These are phyloP conservation scores for Saturnispora hagleri DNA, from an alignment of 805 yeast genomes.

Conservation along the genomic window DNA sequence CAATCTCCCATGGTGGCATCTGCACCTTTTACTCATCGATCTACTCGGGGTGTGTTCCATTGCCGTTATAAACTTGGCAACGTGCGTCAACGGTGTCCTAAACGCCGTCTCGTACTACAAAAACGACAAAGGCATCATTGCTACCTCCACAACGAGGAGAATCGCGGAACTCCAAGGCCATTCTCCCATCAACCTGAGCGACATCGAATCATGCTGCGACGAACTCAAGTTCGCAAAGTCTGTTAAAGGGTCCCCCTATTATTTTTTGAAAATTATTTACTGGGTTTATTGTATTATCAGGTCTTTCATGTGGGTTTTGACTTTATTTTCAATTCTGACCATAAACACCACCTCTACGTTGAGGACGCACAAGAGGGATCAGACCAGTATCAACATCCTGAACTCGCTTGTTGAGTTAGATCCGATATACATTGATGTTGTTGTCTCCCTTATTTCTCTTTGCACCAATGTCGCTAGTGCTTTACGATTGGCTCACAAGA, in stretches of 20 bases:
- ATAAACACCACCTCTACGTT: neutral
- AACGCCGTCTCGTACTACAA: neutral
- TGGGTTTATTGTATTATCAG: slow-evolving; percentile 6
- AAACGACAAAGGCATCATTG: neutral
- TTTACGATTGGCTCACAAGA: neutral
- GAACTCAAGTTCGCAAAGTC: neutral
- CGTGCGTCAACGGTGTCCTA: neutral
- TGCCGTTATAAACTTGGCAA: slow-evolving; percentile 4
- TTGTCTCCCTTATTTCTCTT: slow-evolving; percentile 1
- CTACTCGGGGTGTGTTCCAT: slow-evolving; percentile 2
- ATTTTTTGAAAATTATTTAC: neutral
- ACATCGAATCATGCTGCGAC: neutral
- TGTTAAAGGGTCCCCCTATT: neutral
- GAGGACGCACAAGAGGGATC: slow-evolving; percentile 2
- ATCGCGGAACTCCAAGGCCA: neutral
- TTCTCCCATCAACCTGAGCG: neutral
- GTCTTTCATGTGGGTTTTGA: slow-evolving; percentile 3
- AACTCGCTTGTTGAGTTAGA: neutral
- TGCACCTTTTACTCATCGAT: neutral
- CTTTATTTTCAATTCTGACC: neutral
- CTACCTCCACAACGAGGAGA: neutral
- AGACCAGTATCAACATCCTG: neutral
- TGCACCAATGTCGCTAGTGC: neutral
- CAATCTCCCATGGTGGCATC: neutral
- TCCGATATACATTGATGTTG: neutral